phyloP scores from a whole-genome alignment of 306 rosid species.

The Gillenia trifoliata region DNA sequence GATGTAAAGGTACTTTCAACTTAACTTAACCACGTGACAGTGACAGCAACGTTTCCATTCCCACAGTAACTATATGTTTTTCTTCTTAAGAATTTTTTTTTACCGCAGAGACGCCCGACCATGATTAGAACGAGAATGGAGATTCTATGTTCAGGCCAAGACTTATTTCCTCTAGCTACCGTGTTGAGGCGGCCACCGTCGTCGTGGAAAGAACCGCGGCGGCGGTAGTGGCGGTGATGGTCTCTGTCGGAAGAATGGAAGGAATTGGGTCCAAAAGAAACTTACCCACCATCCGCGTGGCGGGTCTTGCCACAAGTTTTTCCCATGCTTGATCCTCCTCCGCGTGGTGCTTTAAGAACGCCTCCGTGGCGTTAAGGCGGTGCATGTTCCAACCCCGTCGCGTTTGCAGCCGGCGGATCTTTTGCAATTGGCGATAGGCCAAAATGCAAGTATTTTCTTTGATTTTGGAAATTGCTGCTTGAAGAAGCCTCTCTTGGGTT shows the following conservation, averaged over 20 bases:
- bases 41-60: background rate
- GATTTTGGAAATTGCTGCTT: constrained; percentile 26
- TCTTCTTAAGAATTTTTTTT: background rate
- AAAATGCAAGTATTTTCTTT: constrained; percentile 30
- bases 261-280: constrained; percentile 17
- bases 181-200: constrained; percentile 16
- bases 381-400: constrained; percentile 29
- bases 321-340: constrained; percentile 29
- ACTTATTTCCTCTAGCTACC: background rate
- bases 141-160: background rate
- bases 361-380: constrained; percentile 38
- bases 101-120: background rate
- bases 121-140: background rate
- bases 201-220: background rate
- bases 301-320: constrained; percentile 24
- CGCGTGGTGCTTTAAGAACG: constrained; percentile 11
- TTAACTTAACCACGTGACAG: background rate
- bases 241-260: background rate
- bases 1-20: background rate
- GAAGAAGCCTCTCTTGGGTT: constrained; percentile 16
- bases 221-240: background rate
- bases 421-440: constrained; percentile 31
- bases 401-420: constrained; percentile 25
- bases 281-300: constrained; percentile 2
- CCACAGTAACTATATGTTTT: background rate